phyloP scores from a whole-genome alignment of 176 grass and related monocot species.

The Melocanna baccifera region DNA sequence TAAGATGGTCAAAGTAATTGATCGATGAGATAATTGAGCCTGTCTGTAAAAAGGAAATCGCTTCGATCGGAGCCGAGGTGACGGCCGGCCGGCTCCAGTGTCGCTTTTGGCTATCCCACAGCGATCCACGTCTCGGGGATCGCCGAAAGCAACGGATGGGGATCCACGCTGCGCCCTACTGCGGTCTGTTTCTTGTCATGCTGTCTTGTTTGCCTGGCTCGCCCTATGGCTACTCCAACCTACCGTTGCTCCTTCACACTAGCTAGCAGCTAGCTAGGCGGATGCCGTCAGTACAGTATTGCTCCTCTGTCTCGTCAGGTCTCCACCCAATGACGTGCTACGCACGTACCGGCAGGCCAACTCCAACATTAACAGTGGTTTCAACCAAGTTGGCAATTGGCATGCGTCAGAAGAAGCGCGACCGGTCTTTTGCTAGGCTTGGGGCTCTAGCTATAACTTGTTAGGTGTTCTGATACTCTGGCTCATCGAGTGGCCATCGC shows the following conservation, averaged over 20 bases:
- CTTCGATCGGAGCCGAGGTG: neutral
- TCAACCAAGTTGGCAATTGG: neutral
- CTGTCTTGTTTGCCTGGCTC: conserved; percentile 16
- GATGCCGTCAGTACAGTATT: neutral
- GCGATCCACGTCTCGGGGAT: conserved; percentile 21
- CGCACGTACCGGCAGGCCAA: neutral
- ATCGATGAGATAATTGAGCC: neutral
- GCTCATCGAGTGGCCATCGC: neutral
- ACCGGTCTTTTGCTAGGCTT: neutral
- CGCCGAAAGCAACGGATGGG: conserved; percentile 36
- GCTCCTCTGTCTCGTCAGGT: neutral
- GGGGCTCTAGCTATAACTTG: neutral
- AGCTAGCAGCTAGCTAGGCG: neutral
- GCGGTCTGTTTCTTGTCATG: conserved; percentile 25
- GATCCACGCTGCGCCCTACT: neutral
- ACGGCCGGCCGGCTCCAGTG: neutral
- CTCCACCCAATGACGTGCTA: neutral
- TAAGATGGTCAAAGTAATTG: neutral
- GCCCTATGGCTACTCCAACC: neutral
- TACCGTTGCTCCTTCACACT: neutral
- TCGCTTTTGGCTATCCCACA: conserved; percentile 10
- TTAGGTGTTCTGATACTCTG: neutral
- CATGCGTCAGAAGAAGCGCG: neutral
- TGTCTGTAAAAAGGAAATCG: neutral
- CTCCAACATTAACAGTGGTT: neutral